Conservation (phyloP, 2,329 filamentous ascomycete genomes). For the Gyromitra esculenta region DNA sequence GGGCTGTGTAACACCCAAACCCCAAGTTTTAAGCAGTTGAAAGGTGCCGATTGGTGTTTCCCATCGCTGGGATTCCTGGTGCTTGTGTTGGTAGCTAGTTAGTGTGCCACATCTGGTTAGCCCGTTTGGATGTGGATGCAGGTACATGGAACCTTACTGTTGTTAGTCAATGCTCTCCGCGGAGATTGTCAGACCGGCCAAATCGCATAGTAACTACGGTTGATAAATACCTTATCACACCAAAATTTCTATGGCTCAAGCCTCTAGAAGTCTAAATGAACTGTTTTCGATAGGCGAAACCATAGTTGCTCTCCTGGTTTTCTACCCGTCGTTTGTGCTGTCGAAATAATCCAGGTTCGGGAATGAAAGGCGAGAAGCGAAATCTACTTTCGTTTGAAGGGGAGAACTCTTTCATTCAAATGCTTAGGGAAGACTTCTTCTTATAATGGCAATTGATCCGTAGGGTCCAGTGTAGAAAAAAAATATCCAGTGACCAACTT, state of each 20-base stretch:
- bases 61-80: neutral
- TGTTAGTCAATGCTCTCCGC: neutral
- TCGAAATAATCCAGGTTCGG: slow-evolving; percentile 1
- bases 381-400: neutral
- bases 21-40: neutral
- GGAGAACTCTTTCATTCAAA: neutral
- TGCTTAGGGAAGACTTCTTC: neutral
- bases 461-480: neutral
- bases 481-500: neutral
- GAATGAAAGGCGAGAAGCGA: neutral
- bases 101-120: neutral
- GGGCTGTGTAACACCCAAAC: neutral
- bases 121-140: slow-evolving; percentile 1
- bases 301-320: slow-evolving; percentile 5
- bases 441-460: slow-evolving; percentile 17
- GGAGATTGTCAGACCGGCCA: slow-evolving; percentile 22
- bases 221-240: slow-evolving; percentile 13
- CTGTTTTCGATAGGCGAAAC: slow-evolving; percentile 5
- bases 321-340: neutral
- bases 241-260: neutral
- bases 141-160: slow-evolving; percentile 15
- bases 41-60: neutral
- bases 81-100: neutral
- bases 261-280: neutral
- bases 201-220: neutral